Conservation (phyloP, 495 filamentous ascomycete genomes). For the Platismatia glauca region DNA sequence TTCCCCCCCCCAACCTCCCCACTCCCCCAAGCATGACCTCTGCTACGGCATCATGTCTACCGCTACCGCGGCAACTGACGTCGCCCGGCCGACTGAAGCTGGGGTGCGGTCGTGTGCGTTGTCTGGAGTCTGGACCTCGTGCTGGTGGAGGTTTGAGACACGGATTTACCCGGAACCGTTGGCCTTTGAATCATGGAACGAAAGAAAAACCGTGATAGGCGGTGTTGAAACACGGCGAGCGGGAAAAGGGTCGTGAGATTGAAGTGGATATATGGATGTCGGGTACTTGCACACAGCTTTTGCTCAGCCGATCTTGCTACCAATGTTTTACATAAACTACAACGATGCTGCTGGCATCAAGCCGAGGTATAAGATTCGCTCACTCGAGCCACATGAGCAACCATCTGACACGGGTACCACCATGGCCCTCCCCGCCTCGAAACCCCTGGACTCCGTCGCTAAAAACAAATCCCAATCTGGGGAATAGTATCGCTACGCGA, state of each 20-base stretch:
- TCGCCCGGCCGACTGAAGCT: neutral
- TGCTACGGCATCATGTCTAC: neutral
- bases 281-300: neutral
- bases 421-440: neutral
- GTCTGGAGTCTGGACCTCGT: too few relatives aligned
- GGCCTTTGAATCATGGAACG: neutral
- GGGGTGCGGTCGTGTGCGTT: too few relatives aligned
- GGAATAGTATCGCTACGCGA: neutral
- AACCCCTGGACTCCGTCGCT: constrained; percentile 11
- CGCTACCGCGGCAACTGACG: neutral
- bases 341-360: neutral
- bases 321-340: neutral
- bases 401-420: neutral
- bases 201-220: neutral
- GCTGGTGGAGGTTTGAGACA: too few relatives aligned
- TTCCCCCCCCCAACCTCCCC: too few relatives aligned
- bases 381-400: neutral
- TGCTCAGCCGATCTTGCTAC: neutral
- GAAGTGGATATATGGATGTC: neutral
- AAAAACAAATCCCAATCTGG: constrained; percentile 4
- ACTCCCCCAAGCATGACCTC: too few relatives aligned
- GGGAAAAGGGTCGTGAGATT: neutral
- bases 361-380: neutral
- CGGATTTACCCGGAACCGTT: neutral
- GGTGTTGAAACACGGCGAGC: neutral